phyloP scores from a whole-genome alignment of 129 eudicot species.

The Glebionis coronaria region DNA sequence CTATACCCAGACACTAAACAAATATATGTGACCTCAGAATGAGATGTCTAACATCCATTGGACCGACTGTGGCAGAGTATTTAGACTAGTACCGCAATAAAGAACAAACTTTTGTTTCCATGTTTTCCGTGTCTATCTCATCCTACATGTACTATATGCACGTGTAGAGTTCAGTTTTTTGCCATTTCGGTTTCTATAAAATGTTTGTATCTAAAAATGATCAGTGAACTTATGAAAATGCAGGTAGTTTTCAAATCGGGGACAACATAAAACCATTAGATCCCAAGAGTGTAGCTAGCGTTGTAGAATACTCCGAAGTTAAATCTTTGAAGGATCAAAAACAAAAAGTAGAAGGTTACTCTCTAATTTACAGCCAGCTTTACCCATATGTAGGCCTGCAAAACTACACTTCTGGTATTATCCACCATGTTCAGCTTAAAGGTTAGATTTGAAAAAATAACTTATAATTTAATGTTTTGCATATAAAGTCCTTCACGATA shows the following conservation, averaged over 20 bases:
- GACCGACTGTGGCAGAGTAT: too few species aligned
- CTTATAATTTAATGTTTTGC: background rate
- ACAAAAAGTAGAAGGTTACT: conserved; percentile 55
- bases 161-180: background rate
- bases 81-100: too few species aligned
- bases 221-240: conserved; percentile 13
- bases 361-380: conserved; percentile 74
- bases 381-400: conserved; percentile 84
- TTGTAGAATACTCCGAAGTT: conserved; percentile 62
- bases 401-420: conserved; percentile 93
- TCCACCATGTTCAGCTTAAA: conserved; percentile 85
- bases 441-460: conserved; percentile 35
- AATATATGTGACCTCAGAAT: too few species aligned
- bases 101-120: too few species aligned
- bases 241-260: conserved; percentile 93
- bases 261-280: conserved; percentile 58
- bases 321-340: conserved; percentile 27
- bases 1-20: too few species aligned
- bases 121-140: too few species aligned
- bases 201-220: background rate
- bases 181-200: background rate
- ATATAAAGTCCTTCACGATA: conserved; percentile 16
- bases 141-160: too few species aligned
- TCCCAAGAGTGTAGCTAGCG: conserved; percentile 65
- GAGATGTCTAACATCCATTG: too few species aligned